Evolutionary conservation across 73 alveolate genomes (phyloP), one percentile per base, ranked within the genome.

Genomic region (Loxodes magnus): DNA sequence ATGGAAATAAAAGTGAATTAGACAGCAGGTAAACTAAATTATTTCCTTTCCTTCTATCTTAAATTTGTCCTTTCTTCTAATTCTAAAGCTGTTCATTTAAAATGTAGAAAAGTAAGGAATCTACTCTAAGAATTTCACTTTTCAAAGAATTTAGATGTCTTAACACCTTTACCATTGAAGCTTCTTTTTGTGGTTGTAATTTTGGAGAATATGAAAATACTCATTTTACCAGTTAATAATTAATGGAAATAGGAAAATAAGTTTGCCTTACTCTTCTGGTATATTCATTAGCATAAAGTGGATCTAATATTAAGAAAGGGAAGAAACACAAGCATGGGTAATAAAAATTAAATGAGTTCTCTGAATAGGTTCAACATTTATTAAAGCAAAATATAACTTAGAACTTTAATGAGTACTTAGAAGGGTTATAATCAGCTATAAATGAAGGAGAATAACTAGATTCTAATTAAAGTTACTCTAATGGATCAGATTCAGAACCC

Each of bases 121-220:
- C 65, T 51, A 77, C 92, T 9, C 87, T 87, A 3, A 54, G 92
- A 26, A 57, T 79, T 9, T 61, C 62, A n/a, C 25, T 79, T 6
- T 79, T 82, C 81, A 79, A 73, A 55, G 92, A 79, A 39, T 49
- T 56, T 22, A 42, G 70, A 24, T 43, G 58, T 10, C 71, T 64
- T 59, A 56, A 56, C 35, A 46, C 69, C 52, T 62, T 49, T 24
- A 75, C 90, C 3, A 60, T 75, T 19, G 83, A 69, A 49, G 76
- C 76, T 5, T 49, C 71, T 9, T 62, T 64, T 21, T 69, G 48
- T 49, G 83, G 83, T 0, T 67, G 30, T 37, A 4, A 46, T 16
- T 28, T 51, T 19, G 69, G 37, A 21, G 68, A 64, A 3, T 46
- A 21, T 46, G 46, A 17, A 21, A 24, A 41, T n/a, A n/a, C 26